Percentiles rank a stretch among this genome's conserved stretches.
These are phyloP conservation scores for Posidonia oceanica DNA, from an alignment of 116 monocot species.

Conservation along the genomic window DNA sequence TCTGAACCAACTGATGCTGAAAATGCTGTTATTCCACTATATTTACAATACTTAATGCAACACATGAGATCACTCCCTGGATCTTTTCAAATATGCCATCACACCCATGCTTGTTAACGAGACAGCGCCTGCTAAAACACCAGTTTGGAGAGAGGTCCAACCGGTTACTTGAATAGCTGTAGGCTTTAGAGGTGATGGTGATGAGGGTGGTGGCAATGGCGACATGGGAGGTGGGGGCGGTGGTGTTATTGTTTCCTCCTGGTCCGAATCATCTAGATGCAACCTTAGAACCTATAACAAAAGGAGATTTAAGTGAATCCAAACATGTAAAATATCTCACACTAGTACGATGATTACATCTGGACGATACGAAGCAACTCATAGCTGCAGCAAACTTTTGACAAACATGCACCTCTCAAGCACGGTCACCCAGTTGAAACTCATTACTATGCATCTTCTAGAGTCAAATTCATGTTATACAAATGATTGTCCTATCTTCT, in stretches of 20 bases:
- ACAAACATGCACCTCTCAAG: too few species aligned
- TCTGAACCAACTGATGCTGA: too few species aligned
- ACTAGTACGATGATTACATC: too few species aligned
- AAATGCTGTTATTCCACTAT: too few species aligned
- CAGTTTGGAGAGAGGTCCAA: slow-evolving; percentile 7
- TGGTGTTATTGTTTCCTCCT: slow-evolving; percentile 1
- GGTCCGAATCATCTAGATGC: slow-evolving; percentile 31
- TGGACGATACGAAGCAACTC: too few species aligned
- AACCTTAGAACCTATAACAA: slow-evolving; percentile 50
- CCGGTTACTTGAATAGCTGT: neutral
- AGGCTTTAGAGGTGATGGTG: neutral
- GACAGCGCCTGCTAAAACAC: slow-evolving; percentile 11
- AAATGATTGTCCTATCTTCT: neutral
- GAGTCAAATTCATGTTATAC: too few species aligned
- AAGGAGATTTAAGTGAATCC: too few species aligned
- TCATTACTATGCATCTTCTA: too few species aligned
- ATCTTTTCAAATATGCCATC: slow-evolving; percentile 9
- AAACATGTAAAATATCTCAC: too few species aligned
- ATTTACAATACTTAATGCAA: too few species aligned
- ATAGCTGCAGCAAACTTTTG: too few species aligned
- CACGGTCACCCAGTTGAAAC: too few species aligned
- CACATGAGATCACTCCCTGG: neutral
- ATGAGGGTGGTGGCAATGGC: neutral
- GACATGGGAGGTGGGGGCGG: neutral
- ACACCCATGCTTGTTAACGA: slow-evolving; percentile 10